A percentile compares a stretch with the other conserved stretches of the same genome.
Evolutionary conservation across 345 rosid genomes (phyloP).

Genomic region (Populus alba): DNA sequence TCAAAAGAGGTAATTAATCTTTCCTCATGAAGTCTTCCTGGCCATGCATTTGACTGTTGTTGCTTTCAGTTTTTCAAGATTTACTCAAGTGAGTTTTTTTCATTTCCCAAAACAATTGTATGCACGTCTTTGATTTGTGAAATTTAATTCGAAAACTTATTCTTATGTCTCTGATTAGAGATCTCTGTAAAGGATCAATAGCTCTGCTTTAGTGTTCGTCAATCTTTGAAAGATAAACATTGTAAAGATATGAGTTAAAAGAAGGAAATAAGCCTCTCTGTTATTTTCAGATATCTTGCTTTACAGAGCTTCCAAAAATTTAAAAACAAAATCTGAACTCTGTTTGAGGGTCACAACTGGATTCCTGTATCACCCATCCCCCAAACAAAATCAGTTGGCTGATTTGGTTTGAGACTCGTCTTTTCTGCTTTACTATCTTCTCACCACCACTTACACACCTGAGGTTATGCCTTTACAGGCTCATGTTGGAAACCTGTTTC

Average conservation of each 20-base stretch:
- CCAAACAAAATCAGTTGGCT: neutral
- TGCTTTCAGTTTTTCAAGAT: neutral
- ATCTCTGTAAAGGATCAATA: neutral
- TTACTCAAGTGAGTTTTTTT: neutral
- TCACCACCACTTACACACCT: neutral
- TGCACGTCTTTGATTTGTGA: neutral
- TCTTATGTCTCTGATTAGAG: neutral
- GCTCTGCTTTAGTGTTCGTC: neutral
- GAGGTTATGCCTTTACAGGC: neutral
- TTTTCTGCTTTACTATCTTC: neutral
- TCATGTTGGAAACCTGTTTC: neutral
- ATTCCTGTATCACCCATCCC: neutral
- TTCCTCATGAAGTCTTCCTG: neutral
- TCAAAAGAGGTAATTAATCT: slow-evolving; percentile 52
- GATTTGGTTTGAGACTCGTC: neutral
- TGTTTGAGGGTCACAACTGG: neutral
- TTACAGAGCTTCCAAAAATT: neutral
- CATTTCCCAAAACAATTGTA: neutral
- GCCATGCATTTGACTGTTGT: neutral
- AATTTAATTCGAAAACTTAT: neutral
- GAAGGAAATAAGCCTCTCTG: neutral
- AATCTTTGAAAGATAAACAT: neutral
- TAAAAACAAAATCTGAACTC: neutral
- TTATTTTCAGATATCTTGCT: neutral
- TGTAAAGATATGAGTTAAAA: neutral